Base-by-base conservation (phyloP, 345 rosid species). In the Brassica juncea region DNA sequence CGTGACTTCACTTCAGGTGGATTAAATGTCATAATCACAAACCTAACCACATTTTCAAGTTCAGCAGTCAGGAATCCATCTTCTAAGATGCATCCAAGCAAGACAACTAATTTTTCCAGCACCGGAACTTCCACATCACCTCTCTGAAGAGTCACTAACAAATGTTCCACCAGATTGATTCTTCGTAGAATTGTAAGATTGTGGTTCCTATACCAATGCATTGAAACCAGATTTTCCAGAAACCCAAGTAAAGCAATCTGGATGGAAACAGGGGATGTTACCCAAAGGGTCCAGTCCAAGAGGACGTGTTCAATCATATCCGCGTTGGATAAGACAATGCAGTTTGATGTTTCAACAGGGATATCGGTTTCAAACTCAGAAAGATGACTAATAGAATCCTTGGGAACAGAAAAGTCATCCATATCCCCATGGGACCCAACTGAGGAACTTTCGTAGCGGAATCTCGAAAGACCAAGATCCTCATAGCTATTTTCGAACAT, bases 291-390 rank as follows among this genome's bases (percentile, higher is more conserved):
- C 99, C 99, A 95, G 81, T 95, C 99, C 85, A 95, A 83, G 85
- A 95, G 86, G 82, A 95, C 96, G 87, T 95, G 98, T 81, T 95
- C 99, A 83, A 95, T 93, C 99, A 95, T 91, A 85, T 95, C 98
- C 0, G 94, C 89, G 78, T 95, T 95, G 66, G 98, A 93, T 87
- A 95, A 83, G 69, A 95, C 99, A 63, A 95, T 90, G 82, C 99
- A 95, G 81, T 95, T 95, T 67, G 99, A 91, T 64, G 93, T 91
- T 87, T 93, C 97, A 81, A 86, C 91, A 15, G 86, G 84, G 75
- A 91, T 74, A 71, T 93, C 99, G 68, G 87, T 86, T 84, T 95
- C 99, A 52, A 95, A 88, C 86, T 95, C 99, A 71, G 98, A 95
- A 76, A 91, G 82, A 86, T 91, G 97, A 80, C 99, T 91, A 57